Evolutionary conservation across 305 asterid genomes (phyloP), one percentile per base, ranked within the genome.

Genomic region (Fraxinus platypoda): DNA sequence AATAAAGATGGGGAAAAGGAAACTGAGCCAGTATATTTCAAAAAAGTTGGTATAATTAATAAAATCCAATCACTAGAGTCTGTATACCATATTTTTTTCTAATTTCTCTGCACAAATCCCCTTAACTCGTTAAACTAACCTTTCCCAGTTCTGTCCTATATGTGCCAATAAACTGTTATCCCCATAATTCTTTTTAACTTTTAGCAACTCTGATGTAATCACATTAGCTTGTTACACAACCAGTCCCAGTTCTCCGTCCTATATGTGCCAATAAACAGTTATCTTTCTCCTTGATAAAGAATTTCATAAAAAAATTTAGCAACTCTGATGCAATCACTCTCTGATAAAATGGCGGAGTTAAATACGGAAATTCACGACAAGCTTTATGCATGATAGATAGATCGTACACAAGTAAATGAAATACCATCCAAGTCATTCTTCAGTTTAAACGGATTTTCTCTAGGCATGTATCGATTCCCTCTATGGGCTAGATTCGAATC

Each of bases 391-490:
- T 30, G 41, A 68, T 21, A 68, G 8, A 70, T 15, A 30, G 41
- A 70, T 30, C n/a, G 8, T 62, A 70, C 21, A 19, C 3, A 31
- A 70, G 34, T 30, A 70, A 70, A 70, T 23, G 33, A 25, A 64
- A 64, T 64, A 64, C 75, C 75, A 30, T 15, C 75, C 37, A 70
- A 70, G 75, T 70, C 43, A 30, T 70, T 70, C 72, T 64, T 70
- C 43, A 70, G 23, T 30, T 70, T 70, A 28, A 30, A 70, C 43
- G 35, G 75, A 70, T 70, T 70, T 70, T 31, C 9, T 2, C 11
- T 70, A 70, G 41, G 75, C 25, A 70, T 70, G 43, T 70, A 28
- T 28, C 34, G 0, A 25, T 23, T 64, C n/a, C 72, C 33, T 13
- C 33, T 23, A 25, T 64, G 72, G 72, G 34, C 30, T 64, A 28